Evolutionary conservation across 805 yeast species (phyloP).

Genomic region (Wickerhamiella kurtzmanii): DNA sequence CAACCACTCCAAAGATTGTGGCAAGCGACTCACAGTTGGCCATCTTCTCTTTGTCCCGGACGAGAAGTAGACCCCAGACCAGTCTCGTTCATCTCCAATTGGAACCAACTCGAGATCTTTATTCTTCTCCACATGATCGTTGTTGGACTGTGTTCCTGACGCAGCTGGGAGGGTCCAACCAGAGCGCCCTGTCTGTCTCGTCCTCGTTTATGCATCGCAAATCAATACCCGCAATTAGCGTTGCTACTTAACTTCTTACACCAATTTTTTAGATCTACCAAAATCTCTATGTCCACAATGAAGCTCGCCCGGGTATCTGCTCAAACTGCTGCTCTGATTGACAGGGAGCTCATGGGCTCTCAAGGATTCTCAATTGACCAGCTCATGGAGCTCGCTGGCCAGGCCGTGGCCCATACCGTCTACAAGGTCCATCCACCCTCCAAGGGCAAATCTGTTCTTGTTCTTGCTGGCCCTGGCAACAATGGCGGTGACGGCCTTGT

Average conservation of each 20-base stretch:
- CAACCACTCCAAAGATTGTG: not conserved
- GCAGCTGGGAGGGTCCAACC: not conserved
- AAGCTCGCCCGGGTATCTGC: conserved; percentile 21
- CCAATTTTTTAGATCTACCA: not conserved
- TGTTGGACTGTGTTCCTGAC: too few relatives aligned
- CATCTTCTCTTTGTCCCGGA: not conserved
- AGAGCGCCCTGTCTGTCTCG: not conserved
- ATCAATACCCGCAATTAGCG: not conserved
- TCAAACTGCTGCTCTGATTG: conserved; percentile 58
- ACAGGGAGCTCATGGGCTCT: conserved; percentile 74
- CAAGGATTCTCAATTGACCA: conserved; percentile 76
- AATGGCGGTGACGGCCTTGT: conserved; percentile 94
- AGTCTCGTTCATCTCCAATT: too few relatives aligned
- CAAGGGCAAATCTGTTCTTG: conserved; percentile 35
- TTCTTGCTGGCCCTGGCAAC: conserved; percentile 90
- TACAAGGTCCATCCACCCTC: conserved; percentile 50
- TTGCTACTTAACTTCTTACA: not conserved
- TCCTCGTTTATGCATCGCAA: not conserved
- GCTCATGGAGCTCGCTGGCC: conserved; percentile 91
- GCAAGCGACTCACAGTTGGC: not conserved
- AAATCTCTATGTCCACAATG: not conserved
- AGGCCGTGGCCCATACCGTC: conserved; percentile 83
- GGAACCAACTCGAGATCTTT: too few relatives aligned
- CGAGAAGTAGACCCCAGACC: too few relatives aligned
- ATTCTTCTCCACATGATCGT: too few relatives aligned